Evolutionary conservation across 306 rosid genomes (phyloP), one percentile per base, ranked within the genome.

Genomic region (Rosa multiflora): DNA sequence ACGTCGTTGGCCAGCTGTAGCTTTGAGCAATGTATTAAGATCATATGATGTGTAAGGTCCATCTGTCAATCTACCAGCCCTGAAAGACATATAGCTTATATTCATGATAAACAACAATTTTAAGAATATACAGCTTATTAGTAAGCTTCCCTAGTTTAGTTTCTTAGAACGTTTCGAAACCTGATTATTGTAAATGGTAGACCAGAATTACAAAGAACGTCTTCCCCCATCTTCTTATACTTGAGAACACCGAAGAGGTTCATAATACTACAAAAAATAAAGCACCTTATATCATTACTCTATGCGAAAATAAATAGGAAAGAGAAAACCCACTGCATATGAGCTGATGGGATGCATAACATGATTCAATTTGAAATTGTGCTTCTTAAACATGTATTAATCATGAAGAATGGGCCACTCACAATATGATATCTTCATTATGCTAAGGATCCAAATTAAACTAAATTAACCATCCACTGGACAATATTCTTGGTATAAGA

Each of bases 31-130:
- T 71, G 97, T 94, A 79, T 94, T 94, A 63, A 94, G 91, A 92
- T 94, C 99, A 83, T 94, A 94, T 1, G 97, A 92, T 68, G 99
- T 94, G 88, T 94, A 94, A 52, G 99, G 99, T 68, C 99, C 99
- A 84, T 94, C 97, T 5, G 99, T 94, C 89, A 94, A 88, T 82
- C 97, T 91, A 81, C 99, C 99, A 62, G 99, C 49, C 82, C 99
- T 92, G 83, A 53, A 67, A 80, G 58, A 44, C 79, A 89, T 78
- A 37, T 4, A 46, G 49, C 8, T 49, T 48, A 32, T 70, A 47
- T 39, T 29, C 35, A 46, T 35, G 11, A 77, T 44, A 63, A 26
- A 52, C 76, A 55, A 44, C 23, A 21, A 20, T 48, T 10, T 35
- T 7, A 66, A 21, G 26, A 9, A 47, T 13, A 70, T 39, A 49